A percentile compares a stretch with the other conserved stretches of the same genome.
Conservation (phyloP, 2,329 filamentous ascomycete genomes). For the Pseudogymnoascus sp. region DNA sequence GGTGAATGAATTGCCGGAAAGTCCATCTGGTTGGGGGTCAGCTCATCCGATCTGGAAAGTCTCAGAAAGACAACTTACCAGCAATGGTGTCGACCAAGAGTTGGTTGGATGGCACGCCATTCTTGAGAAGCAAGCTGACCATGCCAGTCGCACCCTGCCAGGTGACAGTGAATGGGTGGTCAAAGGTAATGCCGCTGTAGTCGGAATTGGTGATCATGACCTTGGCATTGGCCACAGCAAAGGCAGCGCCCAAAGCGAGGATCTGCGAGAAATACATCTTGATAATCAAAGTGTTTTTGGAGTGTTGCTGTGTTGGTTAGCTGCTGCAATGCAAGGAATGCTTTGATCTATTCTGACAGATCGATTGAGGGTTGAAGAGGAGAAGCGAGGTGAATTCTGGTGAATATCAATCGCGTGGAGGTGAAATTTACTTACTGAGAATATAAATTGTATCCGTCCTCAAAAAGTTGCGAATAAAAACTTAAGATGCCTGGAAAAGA, state of each 20-base stretch:
- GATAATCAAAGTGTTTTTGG: slow-evolving; percentile 10
- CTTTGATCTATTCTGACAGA: neutral
- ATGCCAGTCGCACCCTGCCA: slow-evolving; percentile 22
- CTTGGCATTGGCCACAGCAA: slow-evolving; percentile 18
- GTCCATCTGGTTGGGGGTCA: slow-evolving; percentile 16
- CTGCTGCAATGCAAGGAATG: neutral
- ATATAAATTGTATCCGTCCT: slow-evolving; percentile 6
- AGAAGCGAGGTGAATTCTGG: neutral
- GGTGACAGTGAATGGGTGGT: slow-evolving; percentile 20
- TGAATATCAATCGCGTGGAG: neutral
- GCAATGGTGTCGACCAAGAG: slow-evolving; percentile 21
- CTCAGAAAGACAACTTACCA: slow-evolving; percentile 16
- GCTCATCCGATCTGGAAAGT: neutral
- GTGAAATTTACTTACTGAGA: neutral
- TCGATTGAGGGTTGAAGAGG: neutral
- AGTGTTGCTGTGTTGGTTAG: neutral
- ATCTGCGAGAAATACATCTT: slow-evolving; percentile 27
- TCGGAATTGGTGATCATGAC: slow-evolving; percentile 21
- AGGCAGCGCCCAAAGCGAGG: slow-evolving; percentile 19
- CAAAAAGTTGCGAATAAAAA: slow-evolving; percentile 4
- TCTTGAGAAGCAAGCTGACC: slow-evolving; percentile 24
- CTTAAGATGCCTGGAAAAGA: neutral
- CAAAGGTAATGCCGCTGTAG: slow-evolving; percentile 20
- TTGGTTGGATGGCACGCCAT: slow-evolving; percentile 20
- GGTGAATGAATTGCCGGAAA: slow-evolving; percentile 19